phyloP scores from a whole-genome alignment of 192 early-diverging fungal species.

The Rhizoclosmatium globosum region DNA sequence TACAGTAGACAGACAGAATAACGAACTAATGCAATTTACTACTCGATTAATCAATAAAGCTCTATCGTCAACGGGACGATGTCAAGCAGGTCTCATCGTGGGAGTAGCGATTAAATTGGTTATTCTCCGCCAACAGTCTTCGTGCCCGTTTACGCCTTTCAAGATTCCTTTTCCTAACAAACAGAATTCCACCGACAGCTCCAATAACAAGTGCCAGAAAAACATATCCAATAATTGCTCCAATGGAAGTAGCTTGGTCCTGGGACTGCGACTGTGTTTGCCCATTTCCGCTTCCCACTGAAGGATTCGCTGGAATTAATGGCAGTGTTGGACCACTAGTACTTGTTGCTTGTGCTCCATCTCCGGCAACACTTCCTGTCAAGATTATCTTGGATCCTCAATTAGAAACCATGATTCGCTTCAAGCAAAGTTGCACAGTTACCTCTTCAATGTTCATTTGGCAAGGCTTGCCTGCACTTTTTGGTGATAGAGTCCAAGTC shows the following conservation, averaged over 20 bases:
- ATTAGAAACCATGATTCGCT: not conserved
- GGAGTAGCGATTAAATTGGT: too few relatives aligned
- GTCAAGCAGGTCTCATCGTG: too few relatives aligned
- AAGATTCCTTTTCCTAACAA: not conserved
- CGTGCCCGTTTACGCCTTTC: not conserved
- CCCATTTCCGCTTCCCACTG: not conserved
- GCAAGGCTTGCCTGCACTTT: not conserved
- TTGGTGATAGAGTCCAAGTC: too few relatives aligned
- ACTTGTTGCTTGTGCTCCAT: not conserved
- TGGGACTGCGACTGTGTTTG: not conserved
- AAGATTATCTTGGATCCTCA: not conserved
- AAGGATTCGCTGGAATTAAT: not conserved
- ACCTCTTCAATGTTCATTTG: not conserved
- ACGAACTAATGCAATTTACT: too few relatives aligned
- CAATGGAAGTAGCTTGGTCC: not conserved
- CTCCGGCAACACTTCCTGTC: not conserved
- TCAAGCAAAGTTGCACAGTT: not conserved
- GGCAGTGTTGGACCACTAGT: not conserved
- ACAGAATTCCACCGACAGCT: not conserved
- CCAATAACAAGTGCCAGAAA: not conserved
- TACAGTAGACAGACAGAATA: too few relatives aligned
- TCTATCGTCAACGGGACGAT: too few relatives aligned
- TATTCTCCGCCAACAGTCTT: not conserved
- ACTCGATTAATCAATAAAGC: too few relatives aligned
- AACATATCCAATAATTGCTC: not conserved